phyloP scores from a whole-genome alignment of 1,284 basidiomycete species.

The Pseudozyma sp. region DNA sequence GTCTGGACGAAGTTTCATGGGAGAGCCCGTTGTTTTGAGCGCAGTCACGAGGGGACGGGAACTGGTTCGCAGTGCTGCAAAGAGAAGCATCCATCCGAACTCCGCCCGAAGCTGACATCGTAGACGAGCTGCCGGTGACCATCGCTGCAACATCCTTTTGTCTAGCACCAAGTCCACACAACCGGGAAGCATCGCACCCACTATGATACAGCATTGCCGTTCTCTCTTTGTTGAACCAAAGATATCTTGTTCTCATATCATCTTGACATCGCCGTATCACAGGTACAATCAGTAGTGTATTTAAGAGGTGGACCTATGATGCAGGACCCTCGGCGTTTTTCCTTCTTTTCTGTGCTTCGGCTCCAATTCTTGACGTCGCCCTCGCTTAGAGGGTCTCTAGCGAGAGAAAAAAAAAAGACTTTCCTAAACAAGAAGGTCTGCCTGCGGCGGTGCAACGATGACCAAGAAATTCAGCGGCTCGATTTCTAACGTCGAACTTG shows the following conservation, averaged over 20 bases:
- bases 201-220: too few relatives aligned
- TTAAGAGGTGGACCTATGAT: background rate
- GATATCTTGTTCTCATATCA: too few relatives aligned
- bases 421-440: slow-evolving; percentile 18
- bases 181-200: too few relatives aligned
- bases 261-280: background rate
- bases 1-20: background rate
- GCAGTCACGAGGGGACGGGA: slow-evolving; percentile 9
- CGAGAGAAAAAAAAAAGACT: slow-evolving; percentile 8
- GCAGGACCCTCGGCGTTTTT: slow-evolving; percentile 21
- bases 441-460: background rate
- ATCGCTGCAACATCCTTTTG: background rate
- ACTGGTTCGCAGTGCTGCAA: too few relatives aligned
- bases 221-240: too few relatives aligned
- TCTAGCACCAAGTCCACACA: too few relatives aligned
- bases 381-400: background rate
- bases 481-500: too few relatives aligned
- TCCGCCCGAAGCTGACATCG: background rate
- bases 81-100: background rate
- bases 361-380: slow-evolving; percentile 12
- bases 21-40: slow-evolving; percentile 8
- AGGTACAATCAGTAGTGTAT: background rate
- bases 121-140: background rate
- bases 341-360: slow-evolving; percentile 15
- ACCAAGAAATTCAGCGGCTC: background rate